Percentiles rank a stretch among this genome's conserved stretches.
Conservation (phyloP, 768 basidiomycete genomes). For the Hemileccinum impolitum region DNA sequence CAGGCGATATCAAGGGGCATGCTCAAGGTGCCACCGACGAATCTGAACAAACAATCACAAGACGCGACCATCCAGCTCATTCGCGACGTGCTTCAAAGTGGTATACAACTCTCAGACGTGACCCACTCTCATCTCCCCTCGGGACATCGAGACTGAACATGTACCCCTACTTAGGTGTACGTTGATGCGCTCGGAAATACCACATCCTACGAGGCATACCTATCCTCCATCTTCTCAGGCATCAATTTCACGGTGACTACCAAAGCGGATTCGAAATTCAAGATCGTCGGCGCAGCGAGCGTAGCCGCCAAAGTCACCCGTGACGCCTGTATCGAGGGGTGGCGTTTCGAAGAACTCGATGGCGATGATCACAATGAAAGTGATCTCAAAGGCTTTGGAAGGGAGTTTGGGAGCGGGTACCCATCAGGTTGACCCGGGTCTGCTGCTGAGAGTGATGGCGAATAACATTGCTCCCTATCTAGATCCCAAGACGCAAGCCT, state of each 20-base stretch:
- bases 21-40: constrained; percentile 78
- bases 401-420: constrained; percentile 77
- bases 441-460: not conserved
- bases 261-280: constrained; percentile 95
- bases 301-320: constrained; percentile 98
- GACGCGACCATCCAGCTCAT: constrained; percentile 90
- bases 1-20: constrained; percentile 90
- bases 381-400: constrained; percentile 27
- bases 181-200: constrained; percentile 94
- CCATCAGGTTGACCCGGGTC: constrained; percentile 64
- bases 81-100: constrained; percentile 74
- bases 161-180: constrained; percentile 62
- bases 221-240: constrained; percentile 77
- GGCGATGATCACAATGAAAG: constrained; percentile 9
- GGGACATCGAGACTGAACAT: not conserved
- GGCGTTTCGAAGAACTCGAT: constrained; percentile 71
- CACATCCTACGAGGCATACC: constrained; percentile 77
- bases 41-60: constrained; percentile 86
- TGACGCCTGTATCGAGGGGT: constrained; percentile 84
- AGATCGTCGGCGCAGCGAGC: constrained; percentile 95
- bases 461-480: constrained; percentile 1
- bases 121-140: constrained; percentile 3
- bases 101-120: constrained; percentile 78
- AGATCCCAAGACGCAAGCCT: constrained; percentile 93
- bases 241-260: constrained; percentile 85